Evolutionary conservation across 805 yeast genomes (phyloP), one percentile per base, ranked within the genome.

Genomic region (Deakozyma indianensis): DNA sequence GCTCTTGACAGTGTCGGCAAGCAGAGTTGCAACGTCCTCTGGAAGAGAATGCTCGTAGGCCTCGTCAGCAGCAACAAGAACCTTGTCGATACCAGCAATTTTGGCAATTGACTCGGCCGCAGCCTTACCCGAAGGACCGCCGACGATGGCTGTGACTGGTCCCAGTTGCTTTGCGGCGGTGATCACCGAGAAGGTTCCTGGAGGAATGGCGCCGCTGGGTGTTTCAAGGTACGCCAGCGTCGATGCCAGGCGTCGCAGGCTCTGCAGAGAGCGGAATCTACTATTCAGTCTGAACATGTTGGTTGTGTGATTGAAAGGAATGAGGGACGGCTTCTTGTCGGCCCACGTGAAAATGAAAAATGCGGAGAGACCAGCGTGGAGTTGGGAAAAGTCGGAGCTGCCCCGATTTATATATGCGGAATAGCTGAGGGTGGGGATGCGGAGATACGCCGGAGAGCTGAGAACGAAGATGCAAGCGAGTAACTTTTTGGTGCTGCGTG

Each of bases 181-280:
- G 28, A 88, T 59, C 1, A 88, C 71, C 20, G 85, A 76, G 48
- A 85, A 69, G 3, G 94, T 75, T 3, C 83, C 75, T 11, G 92
- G 75, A 1, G 82, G 64, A 44, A 84, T 63, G 24, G 67, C 61
- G 15, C 75, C 69, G 18, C 74, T 75, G 3, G 70, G 62, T 43
- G 63, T 60, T 65, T 88, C 96, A 29, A 87, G 64, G 50, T 83
- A 76, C 1, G 94, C 82, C 56, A 88, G 69, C 1, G 96, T 86
- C 23, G 84, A 76, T 44, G 78, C 75, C 18, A 66, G 61, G 67
- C 82, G 71, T 48, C 49, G 59, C 9, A 44, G 23, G n/a, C 21
- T 18, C 24, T 42, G 22, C 23, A 24, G 32, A 18, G 15, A 14
- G 42, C 16, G 16, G 22, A 25, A 5, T 41, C 42, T 22, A 29